These are phyloP conservation scores for Colletotrichum spaethianum DNA, from an alignment of 2,329 filamentous ascomycete genomes.

Conservation along the genomic window DNA sequence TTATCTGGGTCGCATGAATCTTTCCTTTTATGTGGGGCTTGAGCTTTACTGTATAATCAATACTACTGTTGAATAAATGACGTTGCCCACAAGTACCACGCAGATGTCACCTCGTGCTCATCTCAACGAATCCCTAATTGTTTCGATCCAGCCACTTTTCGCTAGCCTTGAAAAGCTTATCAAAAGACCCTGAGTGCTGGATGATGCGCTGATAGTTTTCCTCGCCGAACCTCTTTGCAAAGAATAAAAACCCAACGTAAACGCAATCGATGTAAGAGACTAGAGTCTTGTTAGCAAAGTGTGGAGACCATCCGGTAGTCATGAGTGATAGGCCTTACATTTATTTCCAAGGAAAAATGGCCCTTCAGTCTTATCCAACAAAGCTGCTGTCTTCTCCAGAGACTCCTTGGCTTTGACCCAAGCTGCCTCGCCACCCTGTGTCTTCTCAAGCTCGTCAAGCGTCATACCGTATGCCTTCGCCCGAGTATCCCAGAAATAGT, in stretches of 20 bases:
- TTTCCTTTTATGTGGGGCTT: background rate
- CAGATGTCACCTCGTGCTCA: no score
- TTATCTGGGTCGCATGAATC: background rate
- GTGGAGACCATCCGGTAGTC: no score
- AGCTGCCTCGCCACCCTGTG: slow-evolving; percentile 63
- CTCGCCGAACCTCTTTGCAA: slow-evolving; percentile 55
- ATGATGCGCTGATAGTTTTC: slow-evolving; percentile 56
- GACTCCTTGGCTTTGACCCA: slow-evolving; percentile 61
- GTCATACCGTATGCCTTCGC: slow-evolving; percentile 64
- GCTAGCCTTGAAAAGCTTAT: slow-evolving; percentile 31
- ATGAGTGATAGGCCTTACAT: slow-evolving; percentile 51
- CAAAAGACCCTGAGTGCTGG: slow-evolving; percentile 35
- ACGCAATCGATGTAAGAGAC: slow-evolving; percentile 70
- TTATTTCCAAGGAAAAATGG: slow-evolving; percentile 73
- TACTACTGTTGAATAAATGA: no score
- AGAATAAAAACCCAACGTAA: slow-evolving; percentile 64
- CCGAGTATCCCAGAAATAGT: slow-evolving; percentile 71
- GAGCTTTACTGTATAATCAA: background rate
- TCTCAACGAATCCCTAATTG: background rate
- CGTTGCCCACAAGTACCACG: background rate
- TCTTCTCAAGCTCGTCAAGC: slow-evolving; percentile 63
- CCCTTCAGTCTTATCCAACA: slow-evolving; percentile 71
- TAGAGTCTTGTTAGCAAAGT: background rate
- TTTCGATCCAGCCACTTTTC: slow-evolving; percentile 27
- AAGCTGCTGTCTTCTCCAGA: slow-evolving; percentile 54